phyloP scores from a whole-genome alignment of 495 filamentous ascomycete genomes.

The Tuber brumale region DNA sequence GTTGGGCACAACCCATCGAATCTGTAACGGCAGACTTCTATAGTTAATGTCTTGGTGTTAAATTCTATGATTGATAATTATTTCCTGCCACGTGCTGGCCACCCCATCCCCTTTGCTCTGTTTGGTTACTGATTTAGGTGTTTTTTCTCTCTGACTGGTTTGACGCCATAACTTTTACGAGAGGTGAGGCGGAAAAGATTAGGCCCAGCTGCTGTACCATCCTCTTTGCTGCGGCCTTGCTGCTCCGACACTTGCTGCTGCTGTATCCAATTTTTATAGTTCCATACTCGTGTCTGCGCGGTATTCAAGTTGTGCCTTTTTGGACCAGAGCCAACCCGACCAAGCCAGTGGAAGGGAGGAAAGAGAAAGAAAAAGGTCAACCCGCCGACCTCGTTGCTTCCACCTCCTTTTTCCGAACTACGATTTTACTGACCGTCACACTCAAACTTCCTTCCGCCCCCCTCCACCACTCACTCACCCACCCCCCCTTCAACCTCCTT shows the following conservation, averaged over 20 bases:
- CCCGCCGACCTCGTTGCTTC: conserved; percentile 26
- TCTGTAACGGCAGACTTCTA: not conserved
- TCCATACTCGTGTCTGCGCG: conserved; percentile 20
- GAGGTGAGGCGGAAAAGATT: not conserved
- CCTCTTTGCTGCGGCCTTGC: conserved; percentile 16
- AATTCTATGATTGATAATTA: not conserved
- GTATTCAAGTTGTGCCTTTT: conserved; percentile 18
- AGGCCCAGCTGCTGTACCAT: not conserved
- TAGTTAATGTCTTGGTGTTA: not conserved
- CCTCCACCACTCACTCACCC: conserved; percentile 17
- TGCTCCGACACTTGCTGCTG: conserved; percentile 16
- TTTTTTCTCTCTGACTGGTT: not conserved
- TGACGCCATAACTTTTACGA: not conserved
- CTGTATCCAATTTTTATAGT: conserved; percentile 27
- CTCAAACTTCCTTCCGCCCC: conserved; percentile 30
- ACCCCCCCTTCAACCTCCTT: conserved; percentile 19
- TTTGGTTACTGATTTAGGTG: not conserved
- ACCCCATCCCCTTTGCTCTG: not conserved
- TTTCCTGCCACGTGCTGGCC: not conserved
- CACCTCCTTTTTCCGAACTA: conserved; percentile 31
- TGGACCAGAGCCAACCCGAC: not conserved
- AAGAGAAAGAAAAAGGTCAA: not conserved
- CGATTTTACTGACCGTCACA: conserved; percentile 33
- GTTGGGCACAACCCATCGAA: not conserved
- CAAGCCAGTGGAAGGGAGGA: not conserved